These are phyloP conservation scores for Globisporangium camurandrum DNA, from an alignment of 352 stramenopile species.

Conservation along the genomic window DNA sequence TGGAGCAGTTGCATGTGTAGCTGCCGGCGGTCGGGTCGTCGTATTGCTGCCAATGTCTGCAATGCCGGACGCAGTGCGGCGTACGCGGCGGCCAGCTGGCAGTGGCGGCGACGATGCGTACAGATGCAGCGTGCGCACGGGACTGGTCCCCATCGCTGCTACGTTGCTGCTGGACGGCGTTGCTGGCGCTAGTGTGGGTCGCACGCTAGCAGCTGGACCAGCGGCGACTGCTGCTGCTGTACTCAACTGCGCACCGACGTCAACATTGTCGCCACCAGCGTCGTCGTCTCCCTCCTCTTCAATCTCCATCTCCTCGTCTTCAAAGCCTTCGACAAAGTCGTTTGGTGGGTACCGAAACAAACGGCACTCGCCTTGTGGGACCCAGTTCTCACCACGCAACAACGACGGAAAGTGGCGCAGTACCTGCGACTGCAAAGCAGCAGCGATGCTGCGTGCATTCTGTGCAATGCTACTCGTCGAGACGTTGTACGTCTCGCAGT, in stretches of 20 bases:
- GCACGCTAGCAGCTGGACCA: background rate
- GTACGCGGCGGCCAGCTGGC: background rate
- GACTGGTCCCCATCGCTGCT: too few relatives aligned
- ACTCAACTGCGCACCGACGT: background rate
- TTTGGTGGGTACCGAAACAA: constrained; percentile 41
- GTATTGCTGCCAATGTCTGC: background rate
- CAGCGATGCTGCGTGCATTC: constrained; percentile 66
- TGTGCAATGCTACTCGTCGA: constrained; percentile 70
- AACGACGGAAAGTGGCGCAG: constrained; percentile 57
- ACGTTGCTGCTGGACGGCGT: constrained; percentile 1
- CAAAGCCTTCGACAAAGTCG: constrained; percentile 33
- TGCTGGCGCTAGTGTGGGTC: background rate
- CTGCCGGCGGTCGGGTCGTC: background rate
- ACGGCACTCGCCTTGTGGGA: constrained; percentile 13
- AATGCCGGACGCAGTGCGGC: background rate
- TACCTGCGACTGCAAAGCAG: constrained; percentile 44
- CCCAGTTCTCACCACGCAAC: constrained; percentile 19
- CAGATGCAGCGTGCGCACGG: background rate
- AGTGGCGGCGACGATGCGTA: constrained; percentile 3
- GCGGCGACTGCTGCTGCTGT: background rate
- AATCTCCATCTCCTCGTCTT: constrained; percentile 13
- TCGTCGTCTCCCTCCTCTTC: too few relatives aligned
- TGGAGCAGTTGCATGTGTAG: background rate
- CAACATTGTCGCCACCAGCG: constrained; percentile 11
- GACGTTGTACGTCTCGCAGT: constrained; percentile 87